Base-by-base conservation (phyloP, 768 basidiomycete genomes). In the Rhizopogon sp. region DNA sequence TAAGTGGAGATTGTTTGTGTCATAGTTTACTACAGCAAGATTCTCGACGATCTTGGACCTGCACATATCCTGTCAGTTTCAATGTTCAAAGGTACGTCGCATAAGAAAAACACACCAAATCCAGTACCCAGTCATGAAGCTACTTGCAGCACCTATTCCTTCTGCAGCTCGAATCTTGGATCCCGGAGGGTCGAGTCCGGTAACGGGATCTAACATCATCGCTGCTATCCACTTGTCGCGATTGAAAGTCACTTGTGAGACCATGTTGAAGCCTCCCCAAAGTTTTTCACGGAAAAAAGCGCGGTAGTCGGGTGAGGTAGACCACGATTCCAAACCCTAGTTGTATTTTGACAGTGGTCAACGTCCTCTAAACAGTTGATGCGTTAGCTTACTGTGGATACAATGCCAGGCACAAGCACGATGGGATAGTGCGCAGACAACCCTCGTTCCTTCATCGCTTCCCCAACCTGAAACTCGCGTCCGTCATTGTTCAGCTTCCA, bases 21-120 rank as follows among this genome's bases (percentile, higher is more conserved):
- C 95, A 63, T 98, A 98, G 64, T 88, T 88, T 17, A 98, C 81
- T 1, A 87, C 92, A 0, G 96, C 94, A 2, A 98, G 78, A 61
- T 99, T 98, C 70, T 98, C 90, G 9, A 98, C 84, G 50, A 97
- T 90, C 69, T 95, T 94, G 1, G 88, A 85, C 89, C 89, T 89
- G 43, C 42, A 16, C 2, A 16, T 44, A 52, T 29, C 8, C 8
- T 56, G 39, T n/a, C 39, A 37, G 14, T 39, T 28, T 3, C 28
- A 22, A 33, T 22, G 10, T 11, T 28, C 22, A 25, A 10, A 40
- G 35, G 16, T 40, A 20, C 1, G 1, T 40, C 13, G n/a, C 35
- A 3, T 6, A 17, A n/a, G 28, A 54, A 6, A 6, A 51, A 51
- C 73, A 52, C 63, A 86, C 92, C 93, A 96, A 52, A 96, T 84